These are phyloP conservation scores for Papiliotrema fonsecae DNA, from an alignment of 1,284 basidiomycete species.

Conservation along the genomic window DNA sequence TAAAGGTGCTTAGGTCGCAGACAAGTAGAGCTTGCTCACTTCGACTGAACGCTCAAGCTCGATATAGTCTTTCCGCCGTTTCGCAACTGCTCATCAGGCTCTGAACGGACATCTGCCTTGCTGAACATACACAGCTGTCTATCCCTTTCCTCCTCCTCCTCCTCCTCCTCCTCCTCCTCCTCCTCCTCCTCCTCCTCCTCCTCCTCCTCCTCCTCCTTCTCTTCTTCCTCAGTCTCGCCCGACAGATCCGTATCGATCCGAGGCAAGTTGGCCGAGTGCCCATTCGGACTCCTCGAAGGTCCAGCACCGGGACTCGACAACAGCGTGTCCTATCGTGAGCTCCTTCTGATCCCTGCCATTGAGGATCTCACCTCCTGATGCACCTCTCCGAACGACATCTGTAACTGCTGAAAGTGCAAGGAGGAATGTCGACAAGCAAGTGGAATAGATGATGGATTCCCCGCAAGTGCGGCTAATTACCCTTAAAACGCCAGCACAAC, in stretches of 20 bases:
- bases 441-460: no score
- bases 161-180: background rate
- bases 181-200: conserved; percentile 3
- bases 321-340: background rate
- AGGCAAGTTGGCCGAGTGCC: background rate
- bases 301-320: conserved; percentile 23
- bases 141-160: conserved; percentile 17
- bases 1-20: no score
- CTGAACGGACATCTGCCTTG: background rate
- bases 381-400: no score
- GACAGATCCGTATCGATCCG: no score
- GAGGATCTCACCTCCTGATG: no score
- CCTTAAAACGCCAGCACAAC: no score
- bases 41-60: conserved; percentile 39
- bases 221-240: no score
- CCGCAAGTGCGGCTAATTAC: no score
- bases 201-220: conserved; percentile 12
- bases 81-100: conserved; percentile 24
- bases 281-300: conserved; percentile 13
- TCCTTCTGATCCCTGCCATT: no score
- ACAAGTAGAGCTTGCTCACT: conserved; percentile 13
- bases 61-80: conserved; percentile 32
- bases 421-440: background rate
- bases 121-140: conserved; percentile 13
- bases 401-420: no score